Conservation (phyloP, 768 basidiomycete species). For the Agaricus subrufescens region DNA sequence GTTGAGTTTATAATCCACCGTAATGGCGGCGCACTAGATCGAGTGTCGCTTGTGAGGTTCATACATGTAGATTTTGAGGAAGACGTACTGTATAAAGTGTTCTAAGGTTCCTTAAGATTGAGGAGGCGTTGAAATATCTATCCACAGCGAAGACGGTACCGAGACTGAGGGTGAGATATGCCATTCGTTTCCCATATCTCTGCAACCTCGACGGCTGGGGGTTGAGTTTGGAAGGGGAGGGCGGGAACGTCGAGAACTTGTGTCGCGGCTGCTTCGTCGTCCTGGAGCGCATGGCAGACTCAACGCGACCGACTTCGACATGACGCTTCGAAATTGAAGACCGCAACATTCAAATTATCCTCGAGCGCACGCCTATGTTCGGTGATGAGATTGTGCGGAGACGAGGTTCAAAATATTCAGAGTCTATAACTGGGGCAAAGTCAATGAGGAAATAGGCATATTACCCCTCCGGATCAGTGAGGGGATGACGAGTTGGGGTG, state of each 20-base stretch:
- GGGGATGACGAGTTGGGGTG: neutral
- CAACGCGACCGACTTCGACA: neutral
- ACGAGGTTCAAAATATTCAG: neutral
- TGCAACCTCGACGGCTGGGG: neutral
- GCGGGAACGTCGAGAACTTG: neutral
- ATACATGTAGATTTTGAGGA: neutral
- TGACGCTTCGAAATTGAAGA: neutral
- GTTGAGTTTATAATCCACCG: constrained; percentile 84
- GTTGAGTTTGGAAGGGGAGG: neutral
- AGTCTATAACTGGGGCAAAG: neutral
- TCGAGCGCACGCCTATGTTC: no score
- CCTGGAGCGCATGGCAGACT: no score
- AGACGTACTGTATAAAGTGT: constrained; percentile 46
- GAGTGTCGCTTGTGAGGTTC: neutral
- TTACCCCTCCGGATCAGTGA: neutral
- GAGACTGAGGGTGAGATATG: constrained; percentile 32
- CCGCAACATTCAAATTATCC: neutral
- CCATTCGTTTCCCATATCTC: constrained; percentile 18
- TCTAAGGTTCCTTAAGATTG: constrained; percentile 47
- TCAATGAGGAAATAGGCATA: neutral
- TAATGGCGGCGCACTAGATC: constrained; percentile 60
- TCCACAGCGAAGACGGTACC: constrained; percentile 43
- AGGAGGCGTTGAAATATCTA: constrained; percentile 51
- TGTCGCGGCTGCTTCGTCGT: neutral
- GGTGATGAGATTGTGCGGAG: no score